Evolutionary conservation across 1,139 yeast genomes (phyloP).

Genomic region (Pichia sp.): DNA sequence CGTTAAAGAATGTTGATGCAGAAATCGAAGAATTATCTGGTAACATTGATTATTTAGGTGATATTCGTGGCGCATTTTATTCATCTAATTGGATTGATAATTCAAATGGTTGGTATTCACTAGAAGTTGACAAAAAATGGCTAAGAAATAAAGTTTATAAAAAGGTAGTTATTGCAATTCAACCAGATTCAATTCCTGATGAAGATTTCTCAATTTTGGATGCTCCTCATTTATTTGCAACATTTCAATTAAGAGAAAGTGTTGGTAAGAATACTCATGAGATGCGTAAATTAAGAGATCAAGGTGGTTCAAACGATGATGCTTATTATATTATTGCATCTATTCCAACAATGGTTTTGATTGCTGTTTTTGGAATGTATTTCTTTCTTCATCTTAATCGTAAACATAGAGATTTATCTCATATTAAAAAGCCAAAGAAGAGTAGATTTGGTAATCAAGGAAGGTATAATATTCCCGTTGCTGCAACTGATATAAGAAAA

Average conservation of each 20-base stretch:
- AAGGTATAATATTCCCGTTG: constrained; percentile 28
- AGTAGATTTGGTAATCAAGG: constrained; percentile 42
- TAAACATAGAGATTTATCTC: constrained; percentile 45
- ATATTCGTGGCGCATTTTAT: constrained; percentile 43
- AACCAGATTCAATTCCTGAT: constrained; percentile 60
- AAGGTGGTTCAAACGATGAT: constrained; percentile 53
- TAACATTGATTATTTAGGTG: constrained; percentile 31
- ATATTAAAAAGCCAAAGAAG: constrained; percentile 41
- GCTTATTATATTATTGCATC: constrained; percentile 64
- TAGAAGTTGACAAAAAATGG: constrained; percentile 59
- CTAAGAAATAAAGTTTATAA: constrained; percentile 43
- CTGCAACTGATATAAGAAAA: constrained; percentile 26
- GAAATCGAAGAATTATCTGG: constrained; percentile 31
- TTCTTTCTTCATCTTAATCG: constrained; percentile 51
- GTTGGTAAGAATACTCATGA: constrained; percentile 55
- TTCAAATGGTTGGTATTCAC: constrained; percentile 56
- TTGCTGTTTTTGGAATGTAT: constrained; percentile 59
- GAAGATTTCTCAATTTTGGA: constrained; percentile 54
- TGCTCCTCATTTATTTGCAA: constrained; percentile 47
- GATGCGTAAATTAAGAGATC: constrained; percentile 46
- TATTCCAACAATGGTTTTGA: constrained; percentile 65
- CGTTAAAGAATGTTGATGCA: constrained; percentile 19
- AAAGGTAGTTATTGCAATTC: constrained; percentile 55
- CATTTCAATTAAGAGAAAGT: constrained; percentile 49
- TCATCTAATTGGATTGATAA: constrained; percentile 67